Base-by-base conservation (phyloP, 331 rosid species). In the Quercus tomentella region DNA sequence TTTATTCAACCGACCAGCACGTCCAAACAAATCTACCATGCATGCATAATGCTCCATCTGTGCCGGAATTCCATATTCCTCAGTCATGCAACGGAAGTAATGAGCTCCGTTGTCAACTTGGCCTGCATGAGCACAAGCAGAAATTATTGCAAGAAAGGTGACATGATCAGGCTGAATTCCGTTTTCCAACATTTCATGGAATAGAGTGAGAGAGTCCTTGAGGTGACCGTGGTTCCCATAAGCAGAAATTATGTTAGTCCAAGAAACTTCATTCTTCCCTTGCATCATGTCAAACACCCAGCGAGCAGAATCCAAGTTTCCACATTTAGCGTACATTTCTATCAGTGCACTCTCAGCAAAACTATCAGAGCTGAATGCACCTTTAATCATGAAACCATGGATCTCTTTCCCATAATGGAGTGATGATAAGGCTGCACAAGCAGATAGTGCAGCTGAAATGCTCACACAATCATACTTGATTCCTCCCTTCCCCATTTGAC, bases 281-380 rank as follows among this genome's bases (percentile, higher is more conserved):
- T 76, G 78, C 92, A 92, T 92, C 35, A 35, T 45, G 82, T 94
- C 84, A 77, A 94, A 94, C 80, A 91, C 95, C 58, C 21, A 22
- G 54, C 80, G 83, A 31, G 97, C 93, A 81, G 80, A 65, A 72
- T 79, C 86, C 81, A 94, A 73, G 72, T 86, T 89, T 88, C 98
- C 98, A 82, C 97, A 94, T 84, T 94, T 94, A 62, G 98, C 91
- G 82, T 94, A 91, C 95, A 88, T 85, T 89, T 92, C 98, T 62
- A 94, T 85, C 77, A 94, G 84, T 70, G 94, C 86, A 85, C 97
- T 89, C 76, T 80, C 91, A 69, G 87, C 81, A 77, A 88, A 88
- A 58, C 87, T 69, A 82, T 94, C 94, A 71, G 85, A 86, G 68
- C 69, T 80, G 74, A 91, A 82, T 69, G 80, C 79, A 55, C 84